A percentile compares a stretch with the other conserved stretches of the same genome.
Evolutionary conservation across 352 stramenopile genomes (phyloP).

Genomic region (Pythium dissimile): DNA sequence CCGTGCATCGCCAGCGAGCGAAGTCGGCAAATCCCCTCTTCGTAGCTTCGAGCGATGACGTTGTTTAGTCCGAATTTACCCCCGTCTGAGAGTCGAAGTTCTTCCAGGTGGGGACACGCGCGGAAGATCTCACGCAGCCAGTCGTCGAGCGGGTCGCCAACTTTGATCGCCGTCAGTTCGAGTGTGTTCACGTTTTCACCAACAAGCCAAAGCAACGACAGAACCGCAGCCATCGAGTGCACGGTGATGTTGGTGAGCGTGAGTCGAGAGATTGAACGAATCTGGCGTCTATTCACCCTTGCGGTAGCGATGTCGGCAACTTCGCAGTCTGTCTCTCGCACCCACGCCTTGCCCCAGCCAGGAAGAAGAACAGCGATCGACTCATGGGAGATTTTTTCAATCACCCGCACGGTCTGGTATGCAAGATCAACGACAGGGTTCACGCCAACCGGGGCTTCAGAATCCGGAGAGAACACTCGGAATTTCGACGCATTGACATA

Average conservation of each 20-base stretch:
- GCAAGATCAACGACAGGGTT: not conserved
- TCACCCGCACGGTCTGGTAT: not conserved
- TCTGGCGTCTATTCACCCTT: too few relatives aligned
- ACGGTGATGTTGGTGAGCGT: not conserved
- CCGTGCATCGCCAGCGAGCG: not conserved
- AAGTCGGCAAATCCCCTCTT: not conserved
- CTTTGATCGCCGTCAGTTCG: not conserved
- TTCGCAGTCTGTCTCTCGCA: not conserved
- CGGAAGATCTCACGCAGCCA: not conserved
- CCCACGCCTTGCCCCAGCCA: conserved; percentile 5
- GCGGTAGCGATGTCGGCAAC: not conserved
- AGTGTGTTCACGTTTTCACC: not conserved
- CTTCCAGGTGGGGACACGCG: not conserved
- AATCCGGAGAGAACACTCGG: not conserved
- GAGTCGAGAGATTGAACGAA: not conserved
- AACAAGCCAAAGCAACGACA: conserved; percentile 3
- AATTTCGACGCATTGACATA: conserved; percentile 4
- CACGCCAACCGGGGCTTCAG: not conserved
- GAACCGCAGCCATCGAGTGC: not conserved
- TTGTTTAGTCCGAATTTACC: not conserved
- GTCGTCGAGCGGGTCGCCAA: not conserved
- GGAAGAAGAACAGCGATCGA: not conserved
- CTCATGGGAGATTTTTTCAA: not conserved
- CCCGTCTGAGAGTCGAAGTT: not conserved
- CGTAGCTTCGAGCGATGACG: not conserved